A percentile compares a stretch with the other conserved stretches of the same genome.
These are phyloP conservation scores for Kodamaea fungicola DNA, from an alignment of 1,139 yeast genomes.

Conservation along the genomic window DNA sequence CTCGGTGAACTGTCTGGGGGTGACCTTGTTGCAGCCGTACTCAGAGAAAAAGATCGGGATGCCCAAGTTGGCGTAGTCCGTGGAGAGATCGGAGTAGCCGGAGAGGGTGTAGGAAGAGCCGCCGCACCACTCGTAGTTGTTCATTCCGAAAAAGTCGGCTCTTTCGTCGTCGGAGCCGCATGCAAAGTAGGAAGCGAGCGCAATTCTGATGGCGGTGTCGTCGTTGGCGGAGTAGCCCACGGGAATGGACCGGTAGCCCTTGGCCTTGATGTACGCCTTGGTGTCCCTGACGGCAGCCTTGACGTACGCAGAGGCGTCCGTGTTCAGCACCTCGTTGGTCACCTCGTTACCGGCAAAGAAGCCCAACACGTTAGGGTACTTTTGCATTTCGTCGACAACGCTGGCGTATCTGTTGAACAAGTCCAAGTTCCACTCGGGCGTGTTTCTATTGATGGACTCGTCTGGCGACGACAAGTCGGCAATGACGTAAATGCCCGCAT, in stretches of 20 bases:
- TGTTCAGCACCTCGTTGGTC: conserved; percentile 67
- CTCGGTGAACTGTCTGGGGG: conserved; percentile 72
- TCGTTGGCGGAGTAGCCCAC: conserved; percentile 91
- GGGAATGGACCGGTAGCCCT: conserved; percentile 70
- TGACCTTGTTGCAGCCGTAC: conserved; percentile 78
- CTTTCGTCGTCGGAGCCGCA: conserved; percentile 61
- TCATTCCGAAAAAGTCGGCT: conserved; percentile 91
- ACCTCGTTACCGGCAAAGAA: conserved; percentile 94
- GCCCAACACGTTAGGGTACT: conserved; percentile 75
- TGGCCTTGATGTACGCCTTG: conserved; percentile 65
- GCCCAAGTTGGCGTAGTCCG: conserved; percentile 64
- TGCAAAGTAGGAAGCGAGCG: conserved; percentile 77
- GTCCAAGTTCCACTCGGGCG: conserved; percentile 57
- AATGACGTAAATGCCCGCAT: conserved; percentile 77
- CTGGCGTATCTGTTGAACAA: conserved; percentile 67
- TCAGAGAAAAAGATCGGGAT: conserved; percentile 88
- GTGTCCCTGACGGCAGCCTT: conserved; percentile 88
- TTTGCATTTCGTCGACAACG: conserved; percentile 66
- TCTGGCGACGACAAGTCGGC: conserved; percentile 71
- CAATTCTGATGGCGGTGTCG: conserved; percentile 64
- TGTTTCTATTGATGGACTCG: conserved; percentile 58
- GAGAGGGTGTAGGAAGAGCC: conserved; percentile 56
- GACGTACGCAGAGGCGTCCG: conserved; percentile 80
- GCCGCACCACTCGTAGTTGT: conserved; percentile 98
- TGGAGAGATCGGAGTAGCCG: conserved; percentile 74